Base-by-base conservation (phyloP, 257 asterid genomes). In the Cynanchum wilfordii region DNA sequence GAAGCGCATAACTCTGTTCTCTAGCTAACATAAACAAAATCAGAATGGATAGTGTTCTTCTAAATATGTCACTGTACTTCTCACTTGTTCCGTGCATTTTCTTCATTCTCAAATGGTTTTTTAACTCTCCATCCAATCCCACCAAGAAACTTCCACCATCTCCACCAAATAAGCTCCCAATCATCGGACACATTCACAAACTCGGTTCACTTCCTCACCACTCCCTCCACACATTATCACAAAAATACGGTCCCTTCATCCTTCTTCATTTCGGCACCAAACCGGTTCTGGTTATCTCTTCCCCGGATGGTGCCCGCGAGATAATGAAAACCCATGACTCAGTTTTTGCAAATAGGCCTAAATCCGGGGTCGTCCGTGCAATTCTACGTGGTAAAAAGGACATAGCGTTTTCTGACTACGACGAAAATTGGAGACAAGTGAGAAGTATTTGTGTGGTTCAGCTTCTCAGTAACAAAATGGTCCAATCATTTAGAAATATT, bases 341-440 rank as follows among this genome's bases (percentile, higher is more conserved):
- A 24, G n/a, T 17, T 17, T 51, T 51, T 9, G 7, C 57, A 1
- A 59, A 59, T 8, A 59, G 66, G 66, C 38, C 66, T 8, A 24
- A 59, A 12, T 29, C 38, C 13, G 38, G 38, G 0, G 30, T 24
- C 4, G 33, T 29, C 6, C 17, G 13, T 2, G 11, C 33, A 10
- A 15, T 51, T 17, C 57, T 51, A 20, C n/a, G n/a, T 0, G 57
- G 57, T 1, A 51, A 20, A 51, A 51, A 4, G 57, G 57, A 51
- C 66, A 74, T 85, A 12, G 27, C 68, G 2, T 85, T 81, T 27
- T 45, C 57, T 0, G 77, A 81, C 0, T 80, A 76, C 36, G 82
- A 84, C 6, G 81, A 71, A 1, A 81, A 81, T 68, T 83, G 38
- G 66, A 59, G 36, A 17, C 66, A 29, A 59, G 36, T 59, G 5